phyloP scores from a whole-genome alignment of 2,329 filamentous ascomycete genomes.

The Fusarium tjaetaba region DNA sequence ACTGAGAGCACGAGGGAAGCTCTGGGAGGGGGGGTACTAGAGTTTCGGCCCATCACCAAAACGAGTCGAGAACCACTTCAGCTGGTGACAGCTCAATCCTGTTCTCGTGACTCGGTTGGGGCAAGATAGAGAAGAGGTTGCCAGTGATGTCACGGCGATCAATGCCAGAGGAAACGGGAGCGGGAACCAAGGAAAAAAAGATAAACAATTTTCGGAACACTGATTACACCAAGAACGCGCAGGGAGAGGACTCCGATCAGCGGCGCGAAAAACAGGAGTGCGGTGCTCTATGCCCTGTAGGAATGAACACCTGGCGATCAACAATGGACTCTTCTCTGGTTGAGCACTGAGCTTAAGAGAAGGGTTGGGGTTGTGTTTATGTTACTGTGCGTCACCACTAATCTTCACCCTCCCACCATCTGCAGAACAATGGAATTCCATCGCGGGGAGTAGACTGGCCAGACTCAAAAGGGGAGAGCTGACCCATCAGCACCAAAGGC shows the following conservation, averaged over 20 bases:
- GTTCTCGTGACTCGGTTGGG: slow-evolving; percentile 29
- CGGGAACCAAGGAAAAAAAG: slow-evolving; percentile 10
- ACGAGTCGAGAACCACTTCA: slow-evolving; percentile 32
- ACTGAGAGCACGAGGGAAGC: slow-evolving; percentile 34
- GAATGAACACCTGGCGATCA: slow-evolving; percentile 25
- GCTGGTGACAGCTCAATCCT: slow-evolving; percentile 26
- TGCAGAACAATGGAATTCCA: slow-evolving; percentile 27
- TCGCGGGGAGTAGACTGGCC: slow-evolving; percentile 14
- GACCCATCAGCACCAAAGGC: slow-evolving; percentile 14
- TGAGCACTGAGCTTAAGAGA: background rate
- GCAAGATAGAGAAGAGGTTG: slow-evolving; percentile 1
- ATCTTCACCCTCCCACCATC: slow-evolving; percentile 32
- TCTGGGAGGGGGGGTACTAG: slow-evolving; percentile 25
- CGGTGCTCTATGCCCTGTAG: background rate
- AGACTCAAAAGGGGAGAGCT: slow-evolving; percentile 26
- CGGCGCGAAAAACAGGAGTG: slow-evolving; percentile 9
- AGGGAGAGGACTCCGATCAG: slow-evolving; percentile 4
- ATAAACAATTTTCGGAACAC: background rate
- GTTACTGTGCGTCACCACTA: slow-evolving; percentile 30
- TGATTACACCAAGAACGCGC: background rate
- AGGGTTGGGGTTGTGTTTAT: slow-evolving; percentile 12
- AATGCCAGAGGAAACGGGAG: slow-evolving; percentile 40
- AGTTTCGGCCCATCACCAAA: slow-evolving; percentile 33
- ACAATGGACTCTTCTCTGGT: slow-evolving; percentile 2
- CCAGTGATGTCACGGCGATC: slow-evolving; percentile 55